Conservation (phyloP, 192 early-diverging fungal genomes). For the Spinellus fusiger region DNA sequence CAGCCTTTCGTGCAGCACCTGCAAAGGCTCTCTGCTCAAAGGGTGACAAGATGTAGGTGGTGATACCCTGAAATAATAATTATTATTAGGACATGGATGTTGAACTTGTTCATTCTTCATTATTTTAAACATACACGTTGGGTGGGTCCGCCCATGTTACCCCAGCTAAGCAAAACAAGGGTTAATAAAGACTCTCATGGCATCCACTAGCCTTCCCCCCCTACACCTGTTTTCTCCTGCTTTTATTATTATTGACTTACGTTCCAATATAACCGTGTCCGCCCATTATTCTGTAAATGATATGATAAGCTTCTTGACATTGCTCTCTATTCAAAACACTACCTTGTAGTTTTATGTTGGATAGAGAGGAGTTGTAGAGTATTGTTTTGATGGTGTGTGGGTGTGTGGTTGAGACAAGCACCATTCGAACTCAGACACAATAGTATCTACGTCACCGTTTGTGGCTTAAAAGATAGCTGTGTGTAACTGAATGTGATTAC, state of each 20-base stretch:
- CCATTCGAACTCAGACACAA: neutral
- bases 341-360: neutral
- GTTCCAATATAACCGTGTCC: conserved; percentile 19
- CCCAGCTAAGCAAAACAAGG: conserved; percentile 43
- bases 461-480: too few relatives aligned
- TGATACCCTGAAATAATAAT: conserved; percentile 34
- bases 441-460: neutral
- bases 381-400: neutral
- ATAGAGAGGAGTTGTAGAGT: neutral
- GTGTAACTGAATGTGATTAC: too few relatives aligned
- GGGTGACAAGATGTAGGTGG: conserved; percentile 53
- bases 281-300: conserved; percentile 9
- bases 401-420: neutral
- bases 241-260: neutral
- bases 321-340: neutral
- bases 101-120: neutral
- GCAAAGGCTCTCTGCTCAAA: conserved; percentile 60
- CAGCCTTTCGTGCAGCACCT: conserved; percentile 46
- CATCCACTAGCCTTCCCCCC: too few relatives aligned
- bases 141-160: conserved; percentile 49
- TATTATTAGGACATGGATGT: neutral
- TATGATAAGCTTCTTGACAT: neutral
- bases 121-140: conserved; percentile 35
- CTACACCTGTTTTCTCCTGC: too few relatives aligned
- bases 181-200: too few relatives aligned